A percentile compares a stretch with the other conserved stretches of the same genome.
Evolutionary conservation across 768 basidiomycete genomes (phyloP).

Genomic region (Lentinula sp.): DNA sequence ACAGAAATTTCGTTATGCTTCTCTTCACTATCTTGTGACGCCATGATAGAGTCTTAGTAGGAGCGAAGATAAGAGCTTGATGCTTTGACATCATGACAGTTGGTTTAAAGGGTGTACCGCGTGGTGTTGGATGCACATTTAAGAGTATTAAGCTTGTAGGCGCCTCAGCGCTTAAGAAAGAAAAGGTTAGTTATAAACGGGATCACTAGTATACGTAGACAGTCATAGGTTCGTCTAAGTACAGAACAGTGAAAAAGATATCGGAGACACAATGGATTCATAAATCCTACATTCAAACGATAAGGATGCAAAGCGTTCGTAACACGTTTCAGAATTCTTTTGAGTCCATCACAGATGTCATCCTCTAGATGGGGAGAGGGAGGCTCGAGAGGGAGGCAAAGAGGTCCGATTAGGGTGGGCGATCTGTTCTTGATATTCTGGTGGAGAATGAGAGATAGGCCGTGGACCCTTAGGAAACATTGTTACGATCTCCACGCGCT

Average conservation of each 20-base stretch:
- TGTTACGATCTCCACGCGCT: slow-evolving; percentile 7
- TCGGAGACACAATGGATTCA: no score
- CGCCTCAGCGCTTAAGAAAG: no score
- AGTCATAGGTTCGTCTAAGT: no score
- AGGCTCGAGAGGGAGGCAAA: background rate
- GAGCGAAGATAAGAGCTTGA: background rate
- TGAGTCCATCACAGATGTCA: background rate
- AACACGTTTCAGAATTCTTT: background rate
- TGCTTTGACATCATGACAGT: background rate
- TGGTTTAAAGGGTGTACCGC: background rate
- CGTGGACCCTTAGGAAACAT: slow-evolving; percentile 4
- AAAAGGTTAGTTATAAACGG: no score
- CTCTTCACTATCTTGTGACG: background rate
- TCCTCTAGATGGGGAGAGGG: background rate
- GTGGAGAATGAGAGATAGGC: slow-evolving; percentile 5
- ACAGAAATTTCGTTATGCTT: background rate
- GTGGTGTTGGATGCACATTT: background rate
- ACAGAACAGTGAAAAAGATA: no score
- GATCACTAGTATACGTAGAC: no score
- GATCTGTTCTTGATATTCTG: background rate
- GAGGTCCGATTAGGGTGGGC: background rate
- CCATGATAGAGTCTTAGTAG: background rate
- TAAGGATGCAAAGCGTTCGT: no score
- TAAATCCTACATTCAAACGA: no score
- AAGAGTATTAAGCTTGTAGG: no score